Percentiles rank a stretch among this genome's conserved stretches.
Conservation (phyloP, 2,329 filamentous ascomycete genomes). For the Phyllosticta paracitricarpa region DNA sequence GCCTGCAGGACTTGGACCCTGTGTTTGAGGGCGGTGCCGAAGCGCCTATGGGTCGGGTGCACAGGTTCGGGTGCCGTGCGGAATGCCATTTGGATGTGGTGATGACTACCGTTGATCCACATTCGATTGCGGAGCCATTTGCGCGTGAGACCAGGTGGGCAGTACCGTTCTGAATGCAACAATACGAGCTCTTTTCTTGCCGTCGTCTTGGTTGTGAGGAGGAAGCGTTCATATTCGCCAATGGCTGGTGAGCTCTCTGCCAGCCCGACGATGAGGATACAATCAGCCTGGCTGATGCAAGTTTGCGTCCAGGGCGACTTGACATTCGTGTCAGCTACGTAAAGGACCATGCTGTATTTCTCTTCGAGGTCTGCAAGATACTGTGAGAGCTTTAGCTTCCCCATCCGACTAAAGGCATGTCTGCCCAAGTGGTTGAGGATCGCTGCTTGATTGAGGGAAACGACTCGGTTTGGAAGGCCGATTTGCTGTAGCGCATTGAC, state of each 20-base stretch:
- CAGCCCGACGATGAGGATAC: constrained; percentile 82
- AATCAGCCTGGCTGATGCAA: constrained; percentile 93
- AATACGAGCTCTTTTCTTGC: constrained; percentile 87
- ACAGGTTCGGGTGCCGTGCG: constrained; percentile 65
- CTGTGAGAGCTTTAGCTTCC: constrained; percentile 88
- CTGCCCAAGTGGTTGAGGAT: constrained; percentile 92
- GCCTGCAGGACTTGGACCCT: constrained; percentile 90
- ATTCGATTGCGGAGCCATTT: constrained; percentile 81
- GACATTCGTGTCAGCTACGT: constrained; percentile 92
- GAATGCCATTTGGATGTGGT: constrained; percentile 94
- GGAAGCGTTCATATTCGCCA: constrained; percentile 92
- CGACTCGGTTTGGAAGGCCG: constrained; percentile 79
- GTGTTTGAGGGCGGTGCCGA: constrained; percentile 81
- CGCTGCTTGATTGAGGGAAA: constrained; percentile 82
- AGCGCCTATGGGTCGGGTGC: constrained; percentile 63
- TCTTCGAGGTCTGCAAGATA: constrained; percentile 96
- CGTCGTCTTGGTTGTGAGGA: constrained; percentile 94
- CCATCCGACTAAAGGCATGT: constrained; percentile 95
- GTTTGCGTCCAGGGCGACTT: constrained; percentile 98
- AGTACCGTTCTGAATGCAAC: constrained; percentile 81
- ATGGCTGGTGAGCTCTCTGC: constrained; percentile 84
- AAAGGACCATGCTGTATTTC: constrained; percentile 90
- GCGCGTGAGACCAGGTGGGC: constrained; percentile 70
- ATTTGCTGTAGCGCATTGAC: constrained; percentile 84
- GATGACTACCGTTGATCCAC: constrained; percentile 97